phyloP scores from a whole-genome alignment of 1,284 basidiomycete genomes.

The Moesziomyces parantarcticus region DNA sequence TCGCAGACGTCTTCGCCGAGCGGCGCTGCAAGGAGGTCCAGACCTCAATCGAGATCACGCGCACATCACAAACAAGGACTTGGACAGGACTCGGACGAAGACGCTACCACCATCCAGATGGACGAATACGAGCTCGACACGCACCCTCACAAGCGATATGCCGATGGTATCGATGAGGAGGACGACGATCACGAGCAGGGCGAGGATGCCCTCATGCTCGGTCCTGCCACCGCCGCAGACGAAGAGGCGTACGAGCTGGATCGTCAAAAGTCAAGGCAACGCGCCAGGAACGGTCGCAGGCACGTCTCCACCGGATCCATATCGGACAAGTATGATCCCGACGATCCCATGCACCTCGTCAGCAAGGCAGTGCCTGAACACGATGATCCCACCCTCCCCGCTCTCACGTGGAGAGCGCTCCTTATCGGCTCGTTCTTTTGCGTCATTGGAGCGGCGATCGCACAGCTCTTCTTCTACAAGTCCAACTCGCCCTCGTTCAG shows the following conservation, averaged over 20 bases:
- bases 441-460: constrained; percentile 70
- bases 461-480: constrained; percentile 65
- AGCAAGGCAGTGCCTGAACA: constrained; percentile 71
- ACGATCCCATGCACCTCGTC: constrained; percentile 58
- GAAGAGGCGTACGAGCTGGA: constrained; percentile 35
- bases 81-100: constrained; percentile 40
- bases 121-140: constrained; percentile 30
- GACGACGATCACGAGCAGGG: constrained; percentile 33
- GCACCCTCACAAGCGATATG: constrained; percentile 11
- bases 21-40: constrained; percentile 37
- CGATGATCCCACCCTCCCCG: constrained; percentile 72
- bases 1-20: constrained; percentile 37
- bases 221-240: constrained; percentile 30
- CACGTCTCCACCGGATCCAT: constrained; percentile 35
- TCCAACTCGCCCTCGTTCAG: constrained; percentile 70
- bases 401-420: constrained; percentile 71
- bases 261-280: constrained; percentile 16
- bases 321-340: constrained; percentile 52
- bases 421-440: constrained; percentile 72
- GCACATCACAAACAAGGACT: constrained; percentile 16
- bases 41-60: constrained; percentile 16
- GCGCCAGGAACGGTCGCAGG: constrained; percentile 8
- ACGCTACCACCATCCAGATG: constrained; percentile 37
- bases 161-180: constrained; percentile 5
- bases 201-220: constrained; percentile 51